phyloP scores from a whole-genome alignment of 495 filamentous ascomycete species.

The Staphylotrichum longicolle region DNA sequence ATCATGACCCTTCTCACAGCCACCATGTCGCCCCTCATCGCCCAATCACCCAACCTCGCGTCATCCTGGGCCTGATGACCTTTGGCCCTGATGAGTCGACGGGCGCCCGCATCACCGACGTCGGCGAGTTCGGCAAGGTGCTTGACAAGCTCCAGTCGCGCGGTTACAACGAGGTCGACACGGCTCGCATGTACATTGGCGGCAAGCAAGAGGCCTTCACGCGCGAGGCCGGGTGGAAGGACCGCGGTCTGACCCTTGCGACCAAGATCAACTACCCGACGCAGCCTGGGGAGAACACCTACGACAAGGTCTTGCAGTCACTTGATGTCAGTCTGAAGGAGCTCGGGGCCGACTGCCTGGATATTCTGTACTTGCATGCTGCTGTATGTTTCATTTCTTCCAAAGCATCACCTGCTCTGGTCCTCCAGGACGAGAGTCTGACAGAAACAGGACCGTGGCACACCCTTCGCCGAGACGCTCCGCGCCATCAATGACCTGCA shows the following conservation, averaged over 20 bases:
- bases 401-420: neutral
- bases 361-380: slow-evolving; percentile 88
- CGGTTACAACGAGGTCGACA: slow-evolving; percentile 78
- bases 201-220: slow-evolving; percentile 83
- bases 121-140: slow-evolving; percentile 60
- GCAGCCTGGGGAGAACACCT: slow-evolving; percentile 56
- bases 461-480: slow-evolving; percentile 78
- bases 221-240: slow-evolving; percentile 70
- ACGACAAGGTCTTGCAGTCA: slow-evolving; percentile 57
- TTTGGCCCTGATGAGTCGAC: slow-evolving; percentile 52
- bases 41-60: slow-evolving; percentile 39
- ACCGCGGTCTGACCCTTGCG: slow-evolving; percentile 76
- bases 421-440: neutral
- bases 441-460: slow-evolving; percentile 57
- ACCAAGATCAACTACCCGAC: slow-evolving; percentile 76
- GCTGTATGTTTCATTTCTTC: slow-evolving; percentile 36
- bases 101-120: slow-evolving; percentile 68
- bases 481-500: slow-evolving; percentile 75
- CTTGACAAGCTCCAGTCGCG: slow-evolving; percentile 69
- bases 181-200: slow-evolving; percentile 70
- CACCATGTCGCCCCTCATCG: slow-evolving; percentile 11
- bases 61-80: slow-evolving; percentile 64
- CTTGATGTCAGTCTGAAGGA: slow-evolving; percentile 67
- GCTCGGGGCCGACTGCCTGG: slow-evolving; percentile 71
- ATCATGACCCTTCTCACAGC: neutral